Evolutionary conservation across 495 filamentous ascomycete species (phyloP).

Genomic region (Parachaetomium inaequale): DNA sequence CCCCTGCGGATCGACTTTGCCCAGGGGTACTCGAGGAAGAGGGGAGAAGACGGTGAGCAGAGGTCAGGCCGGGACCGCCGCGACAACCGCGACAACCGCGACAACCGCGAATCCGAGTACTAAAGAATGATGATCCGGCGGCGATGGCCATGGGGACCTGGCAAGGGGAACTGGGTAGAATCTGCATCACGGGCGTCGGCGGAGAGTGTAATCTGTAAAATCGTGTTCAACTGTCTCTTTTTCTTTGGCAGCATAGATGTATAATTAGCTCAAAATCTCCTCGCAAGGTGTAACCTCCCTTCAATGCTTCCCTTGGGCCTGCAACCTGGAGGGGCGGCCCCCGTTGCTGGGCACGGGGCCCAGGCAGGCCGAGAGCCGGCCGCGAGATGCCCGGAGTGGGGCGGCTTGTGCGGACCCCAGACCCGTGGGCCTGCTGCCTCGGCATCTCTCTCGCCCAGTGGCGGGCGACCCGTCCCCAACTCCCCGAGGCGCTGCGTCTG

Average conservation of each 20-base stretch:
- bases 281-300: too few species aligned
- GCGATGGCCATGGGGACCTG: neutral
- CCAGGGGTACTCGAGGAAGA: conserved; percentile 11
- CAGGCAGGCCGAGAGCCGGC: neutral
- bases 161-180: neutral
- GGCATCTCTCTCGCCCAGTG: neutral
- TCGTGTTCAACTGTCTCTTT: neutral
- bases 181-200: neutral
- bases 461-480: conserved; percentile 9
- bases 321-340: too few species aligned
- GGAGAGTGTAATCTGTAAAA: conserved; percentile 4
- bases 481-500: neutral
- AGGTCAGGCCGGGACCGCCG: neutral
- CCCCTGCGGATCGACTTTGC: conserved; percentile 64
- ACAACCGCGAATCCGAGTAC: neutral
- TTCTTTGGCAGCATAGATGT: neutral
- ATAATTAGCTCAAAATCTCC: neutral
- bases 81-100: neutral
- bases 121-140: neutral
- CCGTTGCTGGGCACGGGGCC: neutral
- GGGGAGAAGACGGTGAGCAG: neutral
- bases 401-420: neutral
- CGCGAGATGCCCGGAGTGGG: conserved; percentile 8
- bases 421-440: conserved; percentile 11
- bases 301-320: too few species aligned